These are phyloP conservation scores for Saturnispora serradocipensis DNA, from an alignment of 805 yeast species.

Conservation along the genomic window DNA sequence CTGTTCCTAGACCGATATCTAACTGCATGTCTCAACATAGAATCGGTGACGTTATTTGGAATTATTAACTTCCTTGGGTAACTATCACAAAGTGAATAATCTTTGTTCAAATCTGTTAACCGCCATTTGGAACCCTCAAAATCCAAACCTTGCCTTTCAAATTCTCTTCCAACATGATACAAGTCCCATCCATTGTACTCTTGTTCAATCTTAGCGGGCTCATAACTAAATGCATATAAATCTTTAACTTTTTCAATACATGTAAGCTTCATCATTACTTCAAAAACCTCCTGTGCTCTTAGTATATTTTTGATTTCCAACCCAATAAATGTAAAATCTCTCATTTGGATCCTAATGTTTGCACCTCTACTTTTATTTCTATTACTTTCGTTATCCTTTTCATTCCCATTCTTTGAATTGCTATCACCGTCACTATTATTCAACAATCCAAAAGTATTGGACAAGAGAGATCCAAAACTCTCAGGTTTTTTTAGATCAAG, in stretches of 20 bases:
- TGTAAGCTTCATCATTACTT: conserved; percentile 59
- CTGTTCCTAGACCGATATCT: conserved; percentile 79
- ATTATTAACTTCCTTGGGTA: conserved; percentile 65
- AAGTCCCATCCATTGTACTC: conserved; percentile 63
- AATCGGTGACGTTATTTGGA: conserved; percentile 74
- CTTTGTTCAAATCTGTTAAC: conserved; percentile 49
- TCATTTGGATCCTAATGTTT: conserved; percentile 62
- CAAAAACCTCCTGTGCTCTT: conserved; percentile 62
- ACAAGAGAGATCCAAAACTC: conserved; percentile 2
- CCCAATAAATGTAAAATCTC: conserved; percentile 76
- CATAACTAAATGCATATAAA: conserved; percentile 76
- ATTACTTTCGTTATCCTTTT: conserved; percentile 1
- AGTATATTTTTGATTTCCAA: conserved; percentile 57
- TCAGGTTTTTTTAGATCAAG: background rate
- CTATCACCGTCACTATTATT: conserved; percentile 1
- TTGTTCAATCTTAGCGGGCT: conserved; percentile 63
- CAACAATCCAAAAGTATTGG: conserved; percentile 5
- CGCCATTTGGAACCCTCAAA: conserved; percentile 46
- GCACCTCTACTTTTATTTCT: conserved; percentile 27
- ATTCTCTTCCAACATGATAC: conserved; percentile 57
- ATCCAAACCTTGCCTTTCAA: conserved; percentile 51
- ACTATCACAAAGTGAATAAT: conserved; percentile 60
- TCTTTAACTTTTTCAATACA: conserved; percentile 41
- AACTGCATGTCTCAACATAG: conserved; percentile 72
- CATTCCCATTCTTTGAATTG: background rate